Percentiles rank a stretch among this genome's conserved stretches.
phyloP scores from a whole-genome alignment of 139 green algal genomes.

The Ulvella scutata region DNA sequence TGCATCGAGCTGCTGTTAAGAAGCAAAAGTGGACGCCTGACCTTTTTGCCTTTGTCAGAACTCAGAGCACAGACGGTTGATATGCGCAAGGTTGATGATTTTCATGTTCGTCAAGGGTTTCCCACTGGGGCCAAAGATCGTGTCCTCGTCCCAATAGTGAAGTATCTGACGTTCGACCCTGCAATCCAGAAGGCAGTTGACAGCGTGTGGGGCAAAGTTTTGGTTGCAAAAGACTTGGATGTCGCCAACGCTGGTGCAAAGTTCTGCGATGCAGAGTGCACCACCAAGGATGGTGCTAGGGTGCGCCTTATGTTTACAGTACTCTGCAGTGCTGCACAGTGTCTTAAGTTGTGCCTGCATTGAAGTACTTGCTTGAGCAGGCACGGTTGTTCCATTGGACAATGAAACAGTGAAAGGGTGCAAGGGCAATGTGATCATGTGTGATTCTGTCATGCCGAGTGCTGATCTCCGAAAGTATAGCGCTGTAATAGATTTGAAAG shows the following conservation, averaged over 20 bases:
- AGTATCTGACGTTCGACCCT: constrained; percentile 45
- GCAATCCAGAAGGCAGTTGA: constrained; percentile 41
- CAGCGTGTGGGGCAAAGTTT: constrained; percentile 56
- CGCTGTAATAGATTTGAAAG: too few relatives aligned
- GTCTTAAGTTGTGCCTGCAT: too few relatives aligned
- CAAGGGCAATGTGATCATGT: too few relatives aligned
- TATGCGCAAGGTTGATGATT: background rate
- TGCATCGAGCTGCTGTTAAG: constrained; percentile 50
- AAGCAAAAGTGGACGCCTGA: constrained; percentile 61
- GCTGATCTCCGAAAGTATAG: too few relatives aligned
- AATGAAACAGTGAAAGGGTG: too few relatives aligned
- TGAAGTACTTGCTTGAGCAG: too few relatives aligned
- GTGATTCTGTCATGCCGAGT: too few relatives aligned
- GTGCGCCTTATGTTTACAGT: background rate
- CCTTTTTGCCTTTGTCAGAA: constrained; percentile 87
- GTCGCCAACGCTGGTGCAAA: constrained; percentile 21
- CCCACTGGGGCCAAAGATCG: too few relatives aligned
- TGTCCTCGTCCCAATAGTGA: constrained; percentile 62
- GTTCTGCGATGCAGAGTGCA: background rate
- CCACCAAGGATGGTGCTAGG: constrained; percentile 16
- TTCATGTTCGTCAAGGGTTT: background rate
- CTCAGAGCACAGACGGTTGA: constrained; percentile 14
- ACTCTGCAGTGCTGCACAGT: background rate
- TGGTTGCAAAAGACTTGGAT: constrained; percentile 55
- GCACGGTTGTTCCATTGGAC: too few relatives aligned